Evolutionary conservation across 2,329 filamentous ascomycete genomes (phyloP).

Genomic region (Pseudogymnoascus sp.): DNA sequence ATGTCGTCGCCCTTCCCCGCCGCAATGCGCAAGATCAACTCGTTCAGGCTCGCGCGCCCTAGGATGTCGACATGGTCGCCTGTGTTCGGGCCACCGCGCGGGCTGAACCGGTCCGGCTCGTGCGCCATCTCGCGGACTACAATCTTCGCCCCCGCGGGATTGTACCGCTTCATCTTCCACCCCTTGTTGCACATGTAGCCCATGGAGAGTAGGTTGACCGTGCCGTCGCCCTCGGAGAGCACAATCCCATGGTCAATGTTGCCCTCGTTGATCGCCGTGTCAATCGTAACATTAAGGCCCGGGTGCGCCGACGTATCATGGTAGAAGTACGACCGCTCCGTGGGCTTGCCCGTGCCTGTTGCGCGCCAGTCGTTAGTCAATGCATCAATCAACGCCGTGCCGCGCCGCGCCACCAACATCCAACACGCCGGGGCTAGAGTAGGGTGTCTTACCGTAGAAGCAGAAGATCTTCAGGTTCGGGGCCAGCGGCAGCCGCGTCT

Average conservation of each 20-base stretch:
- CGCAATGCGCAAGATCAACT: constrained; percentile 77
- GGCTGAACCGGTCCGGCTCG: constrained; percentile 85
- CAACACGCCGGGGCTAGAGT: neutral
- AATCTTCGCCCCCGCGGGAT: constrained; percentile 72
- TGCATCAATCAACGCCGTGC: neutral
- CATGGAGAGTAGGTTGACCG: constrained; percentile 80
- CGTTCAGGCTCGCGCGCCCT: constrained; percentile 79
- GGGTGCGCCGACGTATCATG: constrained; percentile 57
- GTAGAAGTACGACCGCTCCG: constrained; percentile 89
- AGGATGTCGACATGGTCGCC: constrained; percentile 97
- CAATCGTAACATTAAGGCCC: constrained; percentile 65
- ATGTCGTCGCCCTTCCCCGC: constrained; percentile 78
- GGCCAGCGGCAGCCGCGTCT: constrained; percentile 76
- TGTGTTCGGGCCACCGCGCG: constrained; percentile 59
- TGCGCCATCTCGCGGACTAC: constrained; percentile 94
- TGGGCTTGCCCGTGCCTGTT: constrained; percentile 71
- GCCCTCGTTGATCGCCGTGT: constrained; percentile 52
- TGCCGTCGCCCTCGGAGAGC: constrained; percentile 92
- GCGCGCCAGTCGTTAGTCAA: neutral
- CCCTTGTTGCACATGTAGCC: constrained; percentile 97
- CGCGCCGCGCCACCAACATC: constrained; percentile 4
- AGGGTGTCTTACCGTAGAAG: constrained; percentile 61
- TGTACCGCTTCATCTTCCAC: constrained; percentile 90
- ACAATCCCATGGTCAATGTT: constrained; percentile 80
- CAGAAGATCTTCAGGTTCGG: constrained; percentile 92